Base-by-base conservation (phyloP, 805 yeast species). In the Yarrowia hollandica region DNA sequence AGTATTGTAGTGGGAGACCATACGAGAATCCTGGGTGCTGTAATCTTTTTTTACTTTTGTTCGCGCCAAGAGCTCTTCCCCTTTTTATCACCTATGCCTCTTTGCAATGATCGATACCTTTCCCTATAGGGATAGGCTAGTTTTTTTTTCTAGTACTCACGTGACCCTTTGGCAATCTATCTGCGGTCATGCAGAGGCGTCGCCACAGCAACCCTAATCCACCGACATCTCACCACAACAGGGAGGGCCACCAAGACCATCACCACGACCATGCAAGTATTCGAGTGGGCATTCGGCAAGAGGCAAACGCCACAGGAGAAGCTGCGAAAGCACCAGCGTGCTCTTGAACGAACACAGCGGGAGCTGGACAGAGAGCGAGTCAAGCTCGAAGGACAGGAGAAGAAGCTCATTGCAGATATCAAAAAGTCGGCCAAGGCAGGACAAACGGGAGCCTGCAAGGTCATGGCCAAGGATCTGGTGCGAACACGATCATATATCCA, bases 271-370 rank as follows among this genome's bases (percentile, higher is more conserved):
- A 48, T 48, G 55, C 55, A 48, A 48, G 55, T 48, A 22, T 48
- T 94, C 64, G 96, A 91, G 68, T 94, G 98, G 98, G 90, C 88
- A 23, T 94, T 94, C 74, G 99, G 99, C 9, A 88, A 90, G 78
- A 82, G 86, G 69, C 75, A 87, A 63, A 90, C 98, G 48, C 98
- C 99, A 10, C 97, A 91, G 70, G 99, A 94, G 74, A 81, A 90
- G 71, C 81, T 94, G 70, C 83, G 97, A 63, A 92, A 84, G 83
- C 95, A 94, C 73, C 99, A 95, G 76, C 77, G 99, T 60, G 95
- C 97, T 5, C 77, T 94, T 23, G 99, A 94, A 68, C 84, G 91
- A 65, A 91, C 98, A 0, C 97, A 90, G 72, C 78, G 99, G 52
- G 99, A 94, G 69, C 77, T 94, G 52, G 90, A 89, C 37, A 76